Evolutionary conservation across 768 basidiomycete genomes (phyloP), one percentile per base, ranked within the genome.

Genomic region (Sporobolomyces roseus): DNA sequence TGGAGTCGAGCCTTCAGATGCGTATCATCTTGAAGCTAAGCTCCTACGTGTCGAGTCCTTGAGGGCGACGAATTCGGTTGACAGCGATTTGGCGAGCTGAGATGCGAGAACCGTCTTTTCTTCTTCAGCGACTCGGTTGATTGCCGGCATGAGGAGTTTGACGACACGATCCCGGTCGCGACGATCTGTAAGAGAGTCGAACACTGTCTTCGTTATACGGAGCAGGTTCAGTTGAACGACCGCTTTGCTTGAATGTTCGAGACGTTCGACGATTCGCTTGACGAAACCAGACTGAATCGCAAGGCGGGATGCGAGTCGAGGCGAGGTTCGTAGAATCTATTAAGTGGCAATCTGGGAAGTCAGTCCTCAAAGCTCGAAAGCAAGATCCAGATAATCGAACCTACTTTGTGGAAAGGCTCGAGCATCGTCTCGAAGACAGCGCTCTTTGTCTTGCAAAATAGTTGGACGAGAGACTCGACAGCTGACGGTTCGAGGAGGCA

Each of bases 101-200:
- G 90, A 83, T 23, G 96, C 92, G 33, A 99, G 83, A 23, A 98
- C 88, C 0, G 94, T 93, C 17, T 86, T 89, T 77, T 99, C 96
- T 56, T 87, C 86, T 70, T 85, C 84, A 76, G 89, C 90, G 55
- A 97, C 80, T 68, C 84, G 83, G 72, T 87, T 85, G 64, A 99
- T 90, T 4, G 92, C 85, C 3, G 55, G 51, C 1, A 60, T 23
- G 32, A 74, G 62, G 38, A 73, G 56, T 38, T 61, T 68, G 52
- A 68, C 61, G n/a, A 69, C 54, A 27, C 62, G 65, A 38, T 66
- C 65, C 36, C 68, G 66, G 36, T 63, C 60, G 0, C 65, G 65
- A 2, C 48, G 56, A 41, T 50, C 50, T 4, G 46, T 8, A 17
- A 66, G 50, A 17, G 71, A 33, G 70, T 99, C 94, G 78, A 90